Evolutionary conservation across 2,329 filamentous ascomycete species (phyloP).

Genomic region (Pseudofabraea citricarpa): DNA sequence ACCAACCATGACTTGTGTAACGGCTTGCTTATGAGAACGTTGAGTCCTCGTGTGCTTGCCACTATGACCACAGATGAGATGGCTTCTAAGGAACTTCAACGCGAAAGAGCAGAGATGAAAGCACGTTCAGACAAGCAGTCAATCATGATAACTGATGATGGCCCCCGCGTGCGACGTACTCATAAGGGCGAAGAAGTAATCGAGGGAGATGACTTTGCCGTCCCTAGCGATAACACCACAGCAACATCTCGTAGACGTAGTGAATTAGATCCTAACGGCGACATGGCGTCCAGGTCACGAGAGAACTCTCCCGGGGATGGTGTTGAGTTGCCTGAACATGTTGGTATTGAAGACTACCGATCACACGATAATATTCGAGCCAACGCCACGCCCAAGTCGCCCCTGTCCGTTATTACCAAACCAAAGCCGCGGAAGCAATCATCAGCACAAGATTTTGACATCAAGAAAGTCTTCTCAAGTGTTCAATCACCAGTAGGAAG

Average conservation of each 20-base stretch:
- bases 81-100: conserved; percentile 84
- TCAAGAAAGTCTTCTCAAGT: conserved; percentile 79
- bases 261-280: conserved; percentile 31
- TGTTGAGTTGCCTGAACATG: conserved; percentile 26
- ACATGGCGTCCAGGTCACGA: conserved; percentile 26
- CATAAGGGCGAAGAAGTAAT: conserved; percentile 94
- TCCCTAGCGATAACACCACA: conserved; percentile 26
- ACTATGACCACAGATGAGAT: conserved; percentile 87
- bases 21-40: conserved; percentile 65
- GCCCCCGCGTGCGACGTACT: conserved; percentile 76
- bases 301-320: conserved; percentile 30
- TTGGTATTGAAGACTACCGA: conserved; percentile 24
- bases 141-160: conserved; percentile 71
- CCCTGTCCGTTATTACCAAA: conserved; percentile 26
- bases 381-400: conserved; percentile 19
- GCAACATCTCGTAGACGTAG: conserved; percentile 30
- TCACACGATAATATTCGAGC: conserved; percentile 21
- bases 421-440: conserved; percentile 20
- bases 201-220: conserved; percentile 60
- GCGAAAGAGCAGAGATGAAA: conserved; percentile 70
- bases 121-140: conserved; percentile 78
- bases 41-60: conserved; percentile 74
- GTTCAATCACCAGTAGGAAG: conserved; percentile 67
- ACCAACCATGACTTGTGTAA: conserved; percentile 75
- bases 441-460: conserved; percentile 57